These are phyloP conservation scores for Sambucus nigra DNA, from an alignment of 129 eudicot genomes.

Conservation along the genomic window DNA sequence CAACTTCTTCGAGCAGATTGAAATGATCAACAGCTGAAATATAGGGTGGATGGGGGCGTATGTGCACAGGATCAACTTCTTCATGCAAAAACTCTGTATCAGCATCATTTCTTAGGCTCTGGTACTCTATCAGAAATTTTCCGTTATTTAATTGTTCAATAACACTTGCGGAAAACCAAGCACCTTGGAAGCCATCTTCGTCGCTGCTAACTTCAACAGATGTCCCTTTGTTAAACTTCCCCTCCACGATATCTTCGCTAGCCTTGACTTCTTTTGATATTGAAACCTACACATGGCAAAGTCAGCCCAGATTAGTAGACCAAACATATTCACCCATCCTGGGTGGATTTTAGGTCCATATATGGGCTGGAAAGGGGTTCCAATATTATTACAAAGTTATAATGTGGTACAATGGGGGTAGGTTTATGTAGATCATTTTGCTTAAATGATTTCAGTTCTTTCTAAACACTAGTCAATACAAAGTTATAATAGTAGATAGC, in stretches of 20 bases:
- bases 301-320: too few species aligned
- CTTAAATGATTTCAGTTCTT: too few species aligned
- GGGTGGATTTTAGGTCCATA: too few species aligned
- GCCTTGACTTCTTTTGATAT: constrained; percentile 14
- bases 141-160: constrained; percentile 22
- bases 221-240: constrained; percentile 33
- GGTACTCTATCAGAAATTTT: constrained; percentile 44
- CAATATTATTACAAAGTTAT: too few species aligned
- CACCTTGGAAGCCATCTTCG: constrained; percentile 74
- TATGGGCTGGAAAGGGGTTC: too few species aligned
- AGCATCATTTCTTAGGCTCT: constrained; percentile 48
- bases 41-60: constrained; percentile 61
- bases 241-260: constrained; percentile 9
- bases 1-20: constrained; percentile 53
- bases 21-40: constrained; percentile 24
- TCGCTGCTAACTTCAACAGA: constrained; percentile 63
- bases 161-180: constrained; percentile 75
- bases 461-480: too few species aligned
- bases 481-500: too few species aligned
- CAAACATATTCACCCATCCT: too few species aligned
- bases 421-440: too few species aligned
- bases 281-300: too few species aligned
- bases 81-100: constrained; percentile 47
- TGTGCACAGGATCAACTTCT: constrained; percentile 41
- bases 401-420: too few species aligned